These are phyloP conservation scores for Peronospora belbahrii DNA, from an alignment of 352 stramenopile species.

Conservation along the genomic window DNA sequence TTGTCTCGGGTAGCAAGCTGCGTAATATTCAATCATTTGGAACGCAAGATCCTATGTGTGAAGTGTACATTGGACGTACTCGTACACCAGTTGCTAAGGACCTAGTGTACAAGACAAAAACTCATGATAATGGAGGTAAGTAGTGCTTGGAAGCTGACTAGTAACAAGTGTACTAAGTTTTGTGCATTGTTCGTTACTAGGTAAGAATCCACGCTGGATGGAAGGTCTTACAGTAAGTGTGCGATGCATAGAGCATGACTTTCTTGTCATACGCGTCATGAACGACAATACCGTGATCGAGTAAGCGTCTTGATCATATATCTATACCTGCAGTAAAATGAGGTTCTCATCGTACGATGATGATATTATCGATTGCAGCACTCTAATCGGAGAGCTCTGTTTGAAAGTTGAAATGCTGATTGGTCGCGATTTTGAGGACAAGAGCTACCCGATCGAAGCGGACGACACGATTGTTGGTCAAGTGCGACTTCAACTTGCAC, in stretches of 20 bases:
- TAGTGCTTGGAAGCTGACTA: background rate
- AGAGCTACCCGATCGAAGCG: conserved; percentile 60
- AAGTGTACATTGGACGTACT: conserved; percentile 56
- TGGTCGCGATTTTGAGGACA: conserved; percentile 61
- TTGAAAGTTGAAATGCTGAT: conserved; percentile 66
- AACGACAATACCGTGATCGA: conserved; percentile 75
- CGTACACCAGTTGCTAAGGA: conserved; percentile 36
- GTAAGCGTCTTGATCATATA: conserved; percentile 11
- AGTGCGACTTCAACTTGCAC: conserved; percentile 55
- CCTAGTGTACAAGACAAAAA: conserved; percentile 62
- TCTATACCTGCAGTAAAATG: background rate
- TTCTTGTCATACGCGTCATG: conserved; percentile 70
- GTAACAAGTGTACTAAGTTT: background rate
- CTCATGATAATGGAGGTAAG: conserved; percentile 67
- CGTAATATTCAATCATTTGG: conserved; percentile 70
- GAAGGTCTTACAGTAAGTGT: conserved; percentile 49
- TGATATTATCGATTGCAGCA: conserved; percentile 20
- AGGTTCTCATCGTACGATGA: background rate
- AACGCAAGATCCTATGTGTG: conserved; percentile 66
- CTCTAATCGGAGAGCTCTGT: conserved; percentile 57
- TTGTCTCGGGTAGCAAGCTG: conserved; percentile 65
- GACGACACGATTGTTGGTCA: conserved; percentile 73
- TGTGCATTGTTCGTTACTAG: conserved; percentile 15
- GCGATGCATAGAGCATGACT: conserved; percentile 77
- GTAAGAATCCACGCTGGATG: conserved; percentile 73